Evolutionary conservation across 1,139 yeast genomes (phyloP).

Genomic region (Candida glucosophila): DNA sequence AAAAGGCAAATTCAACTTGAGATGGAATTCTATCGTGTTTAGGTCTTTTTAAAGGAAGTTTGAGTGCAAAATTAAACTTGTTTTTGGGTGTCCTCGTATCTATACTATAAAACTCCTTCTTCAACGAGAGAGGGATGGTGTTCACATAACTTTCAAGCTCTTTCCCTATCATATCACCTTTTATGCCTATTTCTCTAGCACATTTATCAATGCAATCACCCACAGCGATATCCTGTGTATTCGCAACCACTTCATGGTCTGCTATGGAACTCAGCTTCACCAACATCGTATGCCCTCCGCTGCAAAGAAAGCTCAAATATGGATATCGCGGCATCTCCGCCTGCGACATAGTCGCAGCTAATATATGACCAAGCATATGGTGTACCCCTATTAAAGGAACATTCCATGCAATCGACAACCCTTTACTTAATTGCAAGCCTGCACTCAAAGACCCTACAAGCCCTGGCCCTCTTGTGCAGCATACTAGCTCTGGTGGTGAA

Average conservation of each 20-base stretch:
- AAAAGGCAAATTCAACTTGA: constrained; percentile 56
- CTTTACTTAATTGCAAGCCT: constrained; percentile 80
- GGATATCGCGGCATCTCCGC: constrained; percentile 50
- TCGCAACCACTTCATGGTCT: constrained; percentile 64
- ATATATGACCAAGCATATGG: constrained; percentile 90
- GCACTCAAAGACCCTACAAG: constrained; percentile 88
- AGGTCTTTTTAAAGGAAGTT: constrained; percentile 27
- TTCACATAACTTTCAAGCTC: constrained; percentile 60
- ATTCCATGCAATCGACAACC: constrained; percentile 69
- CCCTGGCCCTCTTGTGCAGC: constrained; percentile 96
- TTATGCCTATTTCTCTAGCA: constrained; percentile 73
- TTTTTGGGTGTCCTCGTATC: constrained; percentile 15
- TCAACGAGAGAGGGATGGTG: constrained; percentile 14
- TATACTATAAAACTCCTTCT: constrained; percentile 12
- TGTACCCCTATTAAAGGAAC: constrained; percentile 84
- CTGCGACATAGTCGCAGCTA: constrained; percentile 53
- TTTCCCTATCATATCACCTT: constrained; percentile 79
- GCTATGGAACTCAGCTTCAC: constrained; percentile 55
- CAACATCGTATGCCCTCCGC: constrained; percentile 94
- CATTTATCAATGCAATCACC: constrained; percentile 94
- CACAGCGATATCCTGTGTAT: constrained; percentile 81
- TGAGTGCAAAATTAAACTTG: constrained; percentile 21
- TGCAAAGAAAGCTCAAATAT: constrained; percentile 67
- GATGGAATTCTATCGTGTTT: constrained; percentile 22
- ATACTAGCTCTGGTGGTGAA: constrained; percentile 61